Conservation (phyloP, 2,329 filamentous ascomycete genomes). For the Aspergillus sp. region DNA sequence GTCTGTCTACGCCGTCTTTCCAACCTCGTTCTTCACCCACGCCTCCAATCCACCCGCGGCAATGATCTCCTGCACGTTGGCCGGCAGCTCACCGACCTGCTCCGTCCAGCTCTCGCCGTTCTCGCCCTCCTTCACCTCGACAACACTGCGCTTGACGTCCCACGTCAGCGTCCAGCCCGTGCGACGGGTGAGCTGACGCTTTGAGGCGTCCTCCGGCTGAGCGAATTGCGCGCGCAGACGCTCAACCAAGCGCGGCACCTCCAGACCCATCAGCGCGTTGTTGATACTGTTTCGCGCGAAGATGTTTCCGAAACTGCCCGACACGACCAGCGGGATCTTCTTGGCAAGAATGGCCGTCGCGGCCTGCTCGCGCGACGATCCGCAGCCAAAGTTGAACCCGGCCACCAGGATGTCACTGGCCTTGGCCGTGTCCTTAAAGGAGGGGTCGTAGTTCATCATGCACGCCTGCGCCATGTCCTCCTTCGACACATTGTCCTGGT, state of each 20-base stretch:
- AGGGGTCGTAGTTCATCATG: conserved; percentile 89
- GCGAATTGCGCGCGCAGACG: conserved; percentile 36
- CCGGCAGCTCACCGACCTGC: background rate
- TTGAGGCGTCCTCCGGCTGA: conserved; percentile 13
- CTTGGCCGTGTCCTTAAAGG: conserved; percentile 64
- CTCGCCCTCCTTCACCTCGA: background rate
- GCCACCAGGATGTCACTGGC: conserved; percentile 79
- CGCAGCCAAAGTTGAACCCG: conserved; percentile 88
- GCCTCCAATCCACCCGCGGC: background rate
- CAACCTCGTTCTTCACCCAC: background rate
- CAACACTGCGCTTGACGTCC: background rate
- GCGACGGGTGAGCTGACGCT: conserved; percentile 25
- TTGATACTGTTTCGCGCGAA: conserved; percentile 43
- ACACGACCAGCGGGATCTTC: conserved; percentile 38
- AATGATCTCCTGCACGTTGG: background rate
- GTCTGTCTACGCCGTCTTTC: background rate
- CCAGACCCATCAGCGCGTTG: conserved; percentile 42
- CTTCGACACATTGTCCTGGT: conserved; percentile 75
- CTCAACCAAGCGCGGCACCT: conserved; percentile 37
- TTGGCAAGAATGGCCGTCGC: conserved; percentile 70
- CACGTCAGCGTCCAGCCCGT: conserved; percentile 19
- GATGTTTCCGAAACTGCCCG: conserved; percentile 41
- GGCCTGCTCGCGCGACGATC: conserved; percentile 78
- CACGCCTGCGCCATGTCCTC: conserved; percentile 85
- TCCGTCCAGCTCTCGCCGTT: background rate